phyloP scores from a whole-genome alignment of 2,329 filamentous ascomycete species.

The Teratosphaeria destructans region DNA sequence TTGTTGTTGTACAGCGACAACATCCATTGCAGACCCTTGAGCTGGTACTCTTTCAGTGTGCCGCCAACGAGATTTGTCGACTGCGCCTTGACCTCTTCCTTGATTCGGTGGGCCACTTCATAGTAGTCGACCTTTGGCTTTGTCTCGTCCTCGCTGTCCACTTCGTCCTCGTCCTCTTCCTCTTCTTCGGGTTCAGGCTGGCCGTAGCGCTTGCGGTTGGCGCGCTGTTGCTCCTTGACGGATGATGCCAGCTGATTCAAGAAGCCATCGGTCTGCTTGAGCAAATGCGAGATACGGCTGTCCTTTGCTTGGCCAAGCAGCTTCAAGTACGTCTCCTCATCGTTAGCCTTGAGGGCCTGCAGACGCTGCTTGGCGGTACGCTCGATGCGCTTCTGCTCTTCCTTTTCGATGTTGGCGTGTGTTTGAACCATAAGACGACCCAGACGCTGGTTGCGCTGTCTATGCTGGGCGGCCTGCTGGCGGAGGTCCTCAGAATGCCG shows the following conservation, averaged over 20 bases:
- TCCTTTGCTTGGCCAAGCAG: slow-evolving; percentile 97
- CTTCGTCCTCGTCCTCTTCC: slow-evolving; percentile 51
- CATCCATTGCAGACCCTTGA: slow-evolving; percentile 99
- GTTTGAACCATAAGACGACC: slow-evolving; percentile 80
- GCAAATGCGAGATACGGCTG: slow-evolving; percentile 93
- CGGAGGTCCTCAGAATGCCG: slow-evolving; percentile 71
- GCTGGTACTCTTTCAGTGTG: slow-evolving; percentile 88
- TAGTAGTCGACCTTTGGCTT: slow-evolving; percentile 94
- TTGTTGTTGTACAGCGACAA: slow-evolving; percentile 99
- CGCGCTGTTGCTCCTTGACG: slow-evolving; percentile 86
- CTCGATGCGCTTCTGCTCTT: slow-evolving; percentile 97
- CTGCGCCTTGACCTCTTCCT: slow-evolving; percentile 80
- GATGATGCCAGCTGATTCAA: slow-evolving; percentile 89
- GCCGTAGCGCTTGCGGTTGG: slow-evolving; percentile 68
- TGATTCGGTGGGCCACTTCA: slow-evolving; percentile 89
- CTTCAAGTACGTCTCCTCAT: slow-evolving; percentile 97
- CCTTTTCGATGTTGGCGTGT: slow-evolving; percentile 94
- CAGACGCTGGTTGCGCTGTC: slow-evolving; percentile 70
- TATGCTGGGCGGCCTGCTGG: slow-evolving; percentile 55
- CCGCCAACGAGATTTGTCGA: slow-evolving; percentile 83
- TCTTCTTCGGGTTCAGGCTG: slow-evolving; percentile 41
- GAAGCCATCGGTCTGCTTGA: slow-evolving; percentile 96
- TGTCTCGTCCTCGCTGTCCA: slow-evolving; percentile 56
- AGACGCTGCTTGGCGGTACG: slow-evolving; percentile 98
- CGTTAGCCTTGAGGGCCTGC: slow-evolving; percentile 95